Evolutionary conservation across 1,139 yeast species (phyloP).

Genomic region (Taiozyma sp.): DNA sequence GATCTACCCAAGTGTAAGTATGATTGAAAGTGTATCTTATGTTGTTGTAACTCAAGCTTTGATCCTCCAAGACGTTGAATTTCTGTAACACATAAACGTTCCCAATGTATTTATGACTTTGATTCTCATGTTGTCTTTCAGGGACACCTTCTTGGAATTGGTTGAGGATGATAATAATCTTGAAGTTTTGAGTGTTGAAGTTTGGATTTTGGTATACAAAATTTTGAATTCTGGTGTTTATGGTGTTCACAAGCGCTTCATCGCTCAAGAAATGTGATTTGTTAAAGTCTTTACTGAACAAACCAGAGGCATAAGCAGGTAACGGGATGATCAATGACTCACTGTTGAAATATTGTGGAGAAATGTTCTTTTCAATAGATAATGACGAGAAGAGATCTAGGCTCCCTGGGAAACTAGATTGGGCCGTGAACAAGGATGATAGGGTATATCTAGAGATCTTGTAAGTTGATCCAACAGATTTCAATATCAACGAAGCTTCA

Average conservation of each 20-base stretch:
- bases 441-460: conserved; percentile 16
- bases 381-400: conserved; percentile 19
- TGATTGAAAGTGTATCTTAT: conserved; percentile 20
- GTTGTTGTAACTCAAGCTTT: conserved; percentile 16
- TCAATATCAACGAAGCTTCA: conserved; percentile 9
- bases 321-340: conserved; percentile 21
- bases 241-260: conserved; percentile 11
- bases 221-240: conserved; percentile 14
- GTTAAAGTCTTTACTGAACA: conserved; percentile 18
- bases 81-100: conserved; percentile 18
- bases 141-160: conserved; percentile 22
- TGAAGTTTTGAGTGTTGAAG: conserved; percentile 12
- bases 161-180: conserved; percentile 16
- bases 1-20: conserved; percentile 19
- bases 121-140: conserved; percentile 20
- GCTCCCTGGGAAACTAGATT: conserved; percentile 17
- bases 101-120: conserved; percentile 22
- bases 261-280: conserved; percentile 15
- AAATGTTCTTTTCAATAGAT: conserved; percentile 13
- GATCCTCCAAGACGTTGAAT: conserved; percentile 16
- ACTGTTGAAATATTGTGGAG: conserved; percentile 10
- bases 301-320: conserved; percentile 17
- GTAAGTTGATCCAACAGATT: conserved; percentile 13
- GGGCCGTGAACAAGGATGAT: conserved; percentile 13
- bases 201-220: conserved; percentile 13